Evolutionary conservation across 2,329 filamentous ascomycete genomes (phyloP).

Genomic region (Ilyonectria mors-panacis): DNA sequence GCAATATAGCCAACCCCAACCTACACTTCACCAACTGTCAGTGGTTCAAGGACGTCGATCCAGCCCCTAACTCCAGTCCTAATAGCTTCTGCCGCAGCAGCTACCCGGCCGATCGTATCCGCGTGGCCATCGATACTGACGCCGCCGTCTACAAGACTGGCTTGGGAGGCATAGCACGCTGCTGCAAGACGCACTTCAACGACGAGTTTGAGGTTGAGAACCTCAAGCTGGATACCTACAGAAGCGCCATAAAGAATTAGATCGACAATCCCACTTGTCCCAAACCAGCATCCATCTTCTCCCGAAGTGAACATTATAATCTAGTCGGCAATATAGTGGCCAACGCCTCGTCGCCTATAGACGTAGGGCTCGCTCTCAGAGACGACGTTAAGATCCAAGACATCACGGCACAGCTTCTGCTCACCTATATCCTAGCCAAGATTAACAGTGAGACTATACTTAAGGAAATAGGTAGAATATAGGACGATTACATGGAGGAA

Average conservation of each 20-base stretch:
- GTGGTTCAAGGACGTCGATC: constrained; percentile 11
- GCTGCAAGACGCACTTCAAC: constrained; percentile 19
- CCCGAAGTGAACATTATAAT: background rate
- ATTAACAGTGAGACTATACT: constrained; percentile 23
- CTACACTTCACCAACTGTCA: constrained; percentile 21
- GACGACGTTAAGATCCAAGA: constrained; percentile 7
- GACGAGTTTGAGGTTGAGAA: constrained; percentile 16
- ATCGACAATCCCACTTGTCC: background rate
- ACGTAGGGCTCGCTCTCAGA: constrained; percentile 7
- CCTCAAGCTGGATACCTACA: constrained; percentile 17
- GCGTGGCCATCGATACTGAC: constrained; percentile 26
- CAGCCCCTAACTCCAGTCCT: background rate
- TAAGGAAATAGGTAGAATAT: constrained; percentile 4
- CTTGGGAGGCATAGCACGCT: constrained; percentile 1
- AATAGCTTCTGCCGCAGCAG: constrained; percentile 24
- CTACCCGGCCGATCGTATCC: constrained; percentile 27
- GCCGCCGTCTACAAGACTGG: background rate
- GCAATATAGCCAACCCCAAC: constrained; percentile 8
- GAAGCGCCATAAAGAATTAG: constrained; percentile 10
- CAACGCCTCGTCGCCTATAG: constrained; percentile 3
- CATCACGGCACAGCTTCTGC: constrained; percentile 14
- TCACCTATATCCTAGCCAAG: constrained; percentile 3
- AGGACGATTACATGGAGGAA: constrained; percentile 6
- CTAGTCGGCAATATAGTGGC: constrained; percentile 1
- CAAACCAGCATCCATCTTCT: constrained; percentile 10